Evolutionary conservation across 2,329 filamentous ascomycete species (phyloP).

Genomic region (Rutstroemia sp.): DNA sequence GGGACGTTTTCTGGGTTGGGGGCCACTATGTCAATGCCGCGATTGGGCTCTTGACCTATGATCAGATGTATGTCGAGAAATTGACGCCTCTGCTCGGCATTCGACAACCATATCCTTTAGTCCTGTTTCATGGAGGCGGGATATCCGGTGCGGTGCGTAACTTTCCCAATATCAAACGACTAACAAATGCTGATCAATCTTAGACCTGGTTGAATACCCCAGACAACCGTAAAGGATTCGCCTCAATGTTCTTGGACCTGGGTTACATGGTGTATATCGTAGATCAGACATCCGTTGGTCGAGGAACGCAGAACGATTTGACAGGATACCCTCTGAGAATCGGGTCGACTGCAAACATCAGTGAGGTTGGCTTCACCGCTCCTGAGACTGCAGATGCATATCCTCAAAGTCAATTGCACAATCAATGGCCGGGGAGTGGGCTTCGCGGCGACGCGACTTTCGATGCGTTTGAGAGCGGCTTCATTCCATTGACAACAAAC

Average conservation of each 20-base stretch:
- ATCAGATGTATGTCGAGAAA: constrained; percentile 46
- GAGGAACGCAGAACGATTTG: constrained; percentile 15
- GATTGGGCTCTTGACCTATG: constrained; percentile 13
- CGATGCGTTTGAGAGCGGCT: constrained; percentile 27
- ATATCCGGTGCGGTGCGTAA: constrained; percentile 13
- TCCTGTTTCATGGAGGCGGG: constrained; percentile 16
- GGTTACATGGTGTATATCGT: constrained; percentile 38
- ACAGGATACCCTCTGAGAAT: constrained; percentile 19
- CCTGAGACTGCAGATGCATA: constrained; percentile 3
- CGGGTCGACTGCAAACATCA: constrained; percentile 15
- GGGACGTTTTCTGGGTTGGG: constrained; percentile 18
- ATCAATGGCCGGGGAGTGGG: constrained; percentile 33
- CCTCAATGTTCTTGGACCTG: constrained; percentile 36
- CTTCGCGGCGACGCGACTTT: constrained; percentile 27
- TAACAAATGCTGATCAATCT: neutral
- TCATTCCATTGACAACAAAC: constrained; percentile 27
- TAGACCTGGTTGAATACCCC: constrained; percentile 39
- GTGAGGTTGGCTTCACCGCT: constrained; percentile 4
- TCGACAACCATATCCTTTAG: constrained; percentile 12
- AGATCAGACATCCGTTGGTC: constrained; percentile 20
- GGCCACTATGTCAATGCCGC: constrained; percentile 14
- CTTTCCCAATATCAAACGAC: neutral
- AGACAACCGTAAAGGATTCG: constrained; percentile 39
- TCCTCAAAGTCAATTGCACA: constrained; percentile 26
- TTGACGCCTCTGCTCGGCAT: constrained; percentile 29